Conservation (phyloP, 2,329 filamentous ascomycete species). For the Diaporthe vexans region DNA sequence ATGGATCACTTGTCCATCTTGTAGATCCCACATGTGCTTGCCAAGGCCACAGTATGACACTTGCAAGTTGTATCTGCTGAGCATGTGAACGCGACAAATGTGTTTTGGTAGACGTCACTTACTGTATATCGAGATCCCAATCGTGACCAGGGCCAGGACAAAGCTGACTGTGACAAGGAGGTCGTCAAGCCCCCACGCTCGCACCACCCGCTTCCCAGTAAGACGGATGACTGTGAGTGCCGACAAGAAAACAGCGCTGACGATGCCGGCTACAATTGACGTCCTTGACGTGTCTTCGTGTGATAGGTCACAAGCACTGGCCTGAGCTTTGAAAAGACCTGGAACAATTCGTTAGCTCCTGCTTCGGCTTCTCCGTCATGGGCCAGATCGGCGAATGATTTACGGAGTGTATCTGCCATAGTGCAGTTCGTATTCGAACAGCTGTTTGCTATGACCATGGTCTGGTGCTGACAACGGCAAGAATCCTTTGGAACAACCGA, state of each 20-base stretch:
- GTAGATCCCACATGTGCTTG: constrained; percentile 7
- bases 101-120: background rate
- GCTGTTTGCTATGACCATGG: constrained; percentile 5
- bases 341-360: background rate
- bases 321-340: constrained; percentile 8
- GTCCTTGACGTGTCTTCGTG: background rate
- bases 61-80: background rate
- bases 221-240: background rate
- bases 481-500: too few relatives aligned
- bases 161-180: background rate
- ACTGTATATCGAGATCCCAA: constrained; percentile 5
- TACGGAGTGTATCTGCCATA: constrained; percentile 10
- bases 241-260: background rate
- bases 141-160: background rate
- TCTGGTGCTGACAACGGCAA: background rate
- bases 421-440: background rate
- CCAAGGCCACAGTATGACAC: constrained; percentile 14
- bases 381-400: background rate
- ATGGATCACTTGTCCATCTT: background rate
- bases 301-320: background rate
- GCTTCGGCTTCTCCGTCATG: too few relatives aligned
- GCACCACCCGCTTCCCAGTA: background rate
- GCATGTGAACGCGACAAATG: background rate
- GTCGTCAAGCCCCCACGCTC: background rate
- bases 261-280: background rate